Base-by-base conservation (phyloP, 305 asterid genomes). In the Fraxinus albicans region DNA sequence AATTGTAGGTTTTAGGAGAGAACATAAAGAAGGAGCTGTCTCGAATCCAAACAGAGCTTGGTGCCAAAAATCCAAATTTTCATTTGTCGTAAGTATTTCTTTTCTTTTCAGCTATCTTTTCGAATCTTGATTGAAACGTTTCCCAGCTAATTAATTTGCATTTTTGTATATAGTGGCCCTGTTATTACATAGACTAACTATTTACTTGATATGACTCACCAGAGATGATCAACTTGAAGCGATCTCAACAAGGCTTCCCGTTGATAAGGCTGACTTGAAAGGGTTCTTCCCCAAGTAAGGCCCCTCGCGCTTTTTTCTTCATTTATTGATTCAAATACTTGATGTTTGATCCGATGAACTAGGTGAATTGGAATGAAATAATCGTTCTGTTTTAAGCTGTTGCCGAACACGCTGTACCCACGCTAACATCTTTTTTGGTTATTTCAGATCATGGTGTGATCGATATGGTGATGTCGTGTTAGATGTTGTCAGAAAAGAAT, bases 211-310 rank as follows among this genome's bases (percentile, higher is more conserved):
- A 53, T 72, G 33, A 42, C 72, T 42, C 69, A 29, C 34, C 89
- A 92, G 97, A 82, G 92, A 93, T 82, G 95, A 92, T 67, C 92
- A 94, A 77, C 90, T 94, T 78, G 96, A 95, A 87, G 91, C 87
- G 17, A 90, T 95, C 82, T 91, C 98, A 60, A 92, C 92, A 42
- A 88, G 92, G 90, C 94, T 95, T 82, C 97, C 98, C 23, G 94
- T 87, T 27, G 94, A 93, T 85, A 90, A 86, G 85, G 93, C 88
- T 67, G 98, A 95, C 85, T 87, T 95, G 44, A 85, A 76, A 74
- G 86, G 72, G 88, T 77, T 87, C 83, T 90, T 93, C 55, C 88
- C 98, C 35, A 91, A 87, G 97, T 92, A 90, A 91, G 91, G 55
- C 73, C 53, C 55, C 60, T 69, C 23, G 8, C 27, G 2, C 82